A percentile compares a stretch with the other conserved stretches of the same genome.
These are phyloP conservation scores for Whalleya microplaca DNA, from an alignment of 2,329 filamentous ascomycete genomes.

Conservation along the genomic window DNA sequence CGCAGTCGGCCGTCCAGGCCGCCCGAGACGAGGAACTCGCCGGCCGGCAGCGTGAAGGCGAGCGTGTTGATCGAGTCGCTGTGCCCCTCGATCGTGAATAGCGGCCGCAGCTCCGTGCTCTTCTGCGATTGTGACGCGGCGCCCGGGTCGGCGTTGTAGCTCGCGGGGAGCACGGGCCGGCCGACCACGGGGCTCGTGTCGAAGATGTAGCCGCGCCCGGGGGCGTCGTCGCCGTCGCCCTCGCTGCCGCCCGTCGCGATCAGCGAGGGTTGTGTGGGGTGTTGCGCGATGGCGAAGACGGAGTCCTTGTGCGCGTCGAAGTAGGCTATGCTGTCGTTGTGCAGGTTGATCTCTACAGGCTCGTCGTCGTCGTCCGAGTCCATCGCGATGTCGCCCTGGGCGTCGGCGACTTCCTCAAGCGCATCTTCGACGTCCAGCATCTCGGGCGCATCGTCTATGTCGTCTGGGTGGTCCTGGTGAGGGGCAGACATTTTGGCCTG, in stretches of 20 bases:
- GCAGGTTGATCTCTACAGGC: constrained; percentile 73
- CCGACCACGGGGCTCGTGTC: constrained; percentile 68
- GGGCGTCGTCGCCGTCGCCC: constrained; percentile 59
- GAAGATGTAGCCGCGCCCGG: constrained; percentile 84
- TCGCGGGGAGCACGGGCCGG: constrained; percentile 73
- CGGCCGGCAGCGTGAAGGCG: constrained; percentile 79
- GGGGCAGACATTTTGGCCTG: constrained; percentile 38
- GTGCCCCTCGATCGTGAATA: constrained; percentile 86
- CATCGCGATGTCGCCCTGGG: constrained; percentile 76
- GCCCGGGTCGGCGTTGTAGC: constrained; percentile 68
- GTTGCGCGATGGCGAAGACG: constrained; percentile 93
- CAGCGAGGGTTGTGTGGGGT: constrained; percentile 76
- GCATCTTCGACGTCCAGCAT: constrained; percentile 79
- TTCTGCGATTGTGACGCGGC: constrained; percentile 53
- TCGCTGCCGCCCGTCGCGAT: constrained; percentile 84
- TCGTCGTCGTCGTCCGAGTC: constrained; percentile 74
- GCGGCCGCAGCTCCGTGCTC: constrained; percentile 62
- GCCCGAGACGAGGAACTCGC: constrained; percentile 83
- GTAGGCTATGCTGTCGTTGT: constrained; percentile 92
- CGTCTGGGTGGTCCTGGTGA: constrained; percentile 45
- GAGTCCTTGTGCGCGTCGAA: constrained; percentile 90
- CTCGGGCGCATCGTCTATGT: constrained; percentile 63
- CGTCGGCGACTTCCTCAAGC: constrained; percentile 66
- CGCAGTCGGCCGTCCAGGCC: constrained; percentile 85
- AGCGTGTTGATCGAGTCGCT: constrained; percentile 88